A percentile compares a stretch with the other conserved stretches of the same genome.
These are phyloP conservation scores for Boletus huronensis DNA, from an alignment of 768 basidiomycete genomes.

Conservation along the genomic window DNA sequence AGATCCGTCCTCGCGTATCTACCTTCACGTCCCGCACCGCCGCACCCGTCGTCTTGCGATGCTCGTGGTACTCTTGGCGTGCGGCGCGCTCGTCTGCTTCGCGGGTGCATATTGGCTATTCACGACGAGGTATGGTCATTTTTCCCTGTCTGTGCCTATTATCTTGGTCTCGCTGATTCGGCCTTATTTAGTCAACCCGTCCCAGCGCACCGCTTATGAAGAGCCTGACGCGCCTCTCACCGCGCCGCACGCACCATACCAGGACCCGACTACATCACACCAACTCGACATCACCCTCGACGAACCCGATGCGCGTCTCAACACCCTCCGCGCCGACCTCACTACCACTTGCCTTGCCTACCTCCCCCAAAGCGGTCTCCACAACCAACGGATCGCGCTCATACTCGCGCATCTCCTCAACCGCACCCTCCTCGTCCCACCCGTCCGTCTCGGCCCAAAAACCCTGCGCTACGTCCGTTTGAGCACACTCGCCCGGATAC, in stretches of 20 bases:
- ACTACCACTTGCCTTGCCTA: slow-evolving; percentile 61
- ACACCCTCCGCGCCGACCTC: slow-evolving; percentile 13
- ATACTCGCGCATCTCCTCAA: slow-evolving; percentile 59
- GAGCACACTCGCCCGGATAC: slow-evolving; percentile 42
- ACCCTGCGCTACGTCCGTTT: slow-evolving; percentile 60
- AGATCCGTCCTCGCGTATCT: slow-evolving; percentile 1
- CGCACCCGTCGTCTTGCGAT: slow-evolving; percentile 38
- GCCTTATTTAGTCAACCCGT: no score
- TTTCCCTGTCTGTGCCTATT: no score
- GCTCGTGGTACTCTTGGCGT: slow-evolving; percentile 44
- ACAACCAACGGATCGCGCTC: slow-evolving; percentile 83
- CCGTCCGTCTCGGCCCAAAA: slow-evolving; percentile 59
- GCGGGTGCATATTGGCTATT: slow-evolving; percentile 51
- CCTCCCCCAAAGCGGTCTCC: slow-evolving; percentile 79
- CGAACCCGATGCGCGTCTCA: slow-evolving; percentile 9
- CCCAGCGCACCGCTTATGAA: no score
- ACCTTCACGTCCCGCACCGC: slow-evolving; percentile 19
- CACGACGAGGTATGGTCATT: no score
- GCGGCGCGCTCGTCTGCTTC: slow-evolving; percentile 53
- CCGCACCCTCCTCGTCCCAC: slow-evolving; percentile 78
- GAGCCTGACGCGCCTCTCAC: background rate
- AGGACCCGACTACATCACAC: background rate
- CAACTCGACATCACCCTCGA: slow-evolving; percentile 23
- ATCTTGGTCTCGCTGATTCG: no score
- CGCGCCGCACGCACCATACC: background rate